Percentiles rank a stretch among this genome's conserved stretches.
phyloP scores from a whole-genome alignment of 164 flowering plant species.

The Sedum album region DNA sequence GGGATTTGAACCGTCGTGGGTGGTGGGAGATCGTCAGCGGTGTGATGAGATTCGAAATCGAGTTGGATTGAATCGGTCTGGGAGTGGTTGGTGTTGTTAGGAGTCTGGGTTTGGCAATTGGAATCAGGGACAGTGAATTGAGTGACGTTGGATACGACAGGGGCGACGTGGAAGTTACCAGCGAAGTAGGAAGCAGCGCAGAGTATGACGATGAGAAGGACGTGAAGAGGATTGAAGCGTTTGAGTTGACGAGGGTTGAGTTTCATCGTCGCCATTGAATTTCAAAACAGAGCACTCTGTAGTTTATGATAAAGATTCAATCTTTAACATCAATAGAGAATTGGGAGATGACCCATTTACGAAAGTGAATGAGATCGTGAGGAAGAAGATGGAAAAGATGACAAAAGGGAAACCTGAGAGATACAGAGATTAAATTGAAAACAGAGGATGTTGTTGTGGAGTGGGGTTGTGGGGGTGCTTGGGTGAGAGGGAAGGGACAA shows the following conservation, averaged over 20 bases:
- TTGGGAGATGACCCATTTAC: no score
- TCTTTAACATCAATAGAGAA: no score
- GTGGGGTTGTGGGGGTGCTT: no score
- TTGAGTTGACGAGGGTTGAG: constrained; percentile 10
- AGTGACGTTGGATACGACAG: not conserved
- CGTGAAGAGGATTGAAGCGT: constrained; percentile 26
- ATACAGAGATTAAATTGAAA: no score
- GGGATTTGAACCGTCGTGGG: constrained; percentile 29
- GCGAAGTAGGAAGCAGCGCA: constrained; percentile 49
- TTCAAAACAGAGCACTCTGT: not conserved
- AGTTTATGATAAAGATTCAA: no score
- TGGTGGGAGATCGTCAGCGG: constrained; percentile 18
- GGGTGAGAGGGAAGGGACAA: no score
- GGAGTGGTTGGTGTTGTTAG: not conserved
- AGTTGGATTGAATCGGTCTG: constrained; percentile 12
- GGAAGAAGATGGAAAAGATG: no score
- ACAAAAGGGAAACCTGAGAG: no score
- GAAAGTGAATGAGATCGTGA: no score
- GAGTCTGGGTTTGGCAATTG: not conserved
- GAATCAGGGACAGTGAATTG: not conserved
- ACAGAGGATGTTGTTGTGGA: no score
- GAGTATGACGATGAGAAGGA: constrained; percentile 26
- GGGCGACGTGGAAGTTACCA: constrained; percentile 29
- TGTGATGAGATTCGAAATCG: constrained; percentile 62
- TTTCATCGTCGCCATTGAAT: not conserved